These are phyloP conservation scores for Boechera divaricarpa DNA, from an alignment of 345 rosid genomes.

Conservation along the genomic window DNA sequence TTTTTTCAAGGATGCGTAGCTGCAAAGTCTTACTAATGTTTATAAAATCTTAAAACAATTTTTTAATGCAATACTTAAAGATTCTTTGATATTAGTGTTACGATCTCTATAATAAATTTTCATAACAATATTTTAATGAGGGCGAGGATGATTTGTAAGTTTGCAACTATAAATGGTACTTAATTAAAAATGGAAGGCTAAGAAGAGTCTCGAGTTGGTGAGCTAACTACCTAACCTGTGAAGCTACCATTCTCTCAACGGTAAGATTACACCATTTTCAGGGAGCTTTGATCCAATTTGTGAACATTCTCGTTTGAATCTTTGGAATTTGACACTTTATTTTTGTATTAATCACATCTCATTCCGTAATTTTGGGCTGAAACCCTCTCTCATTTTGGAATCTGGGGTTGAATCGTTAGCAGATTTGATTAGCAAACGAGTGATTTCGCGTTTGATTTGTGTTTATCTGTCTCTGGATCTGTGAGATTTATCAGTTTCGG, in stretches of 20 bases:
- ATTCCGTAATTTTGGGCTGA: not conserved
- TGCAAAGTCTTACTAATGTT: constrained; percentile 21
- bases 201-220: constrained; percentile 21
- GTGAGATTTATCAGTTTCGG: not conserved
- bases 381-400: not conserved
- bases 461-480: constrained; percentile 11
- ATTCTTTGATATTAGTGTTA: no score
- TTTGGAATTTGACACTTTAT: not conserved
- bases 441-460: not conserved
- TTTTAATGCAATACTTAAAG: no score
- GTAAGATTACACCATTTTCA: constrained; percentile 33
- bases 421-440: not conserved
- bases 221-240: constrained; percentile 33
- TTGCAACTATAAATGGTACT: constrained; percentile 21
- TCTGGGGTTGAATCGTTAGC: not conserved
- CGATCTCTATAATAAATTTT: no score
- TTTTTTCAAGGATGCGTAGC: constrained; percentile 4
- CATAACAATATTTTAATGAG: not conserved
- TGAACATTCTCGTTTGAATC: constrained; percentile 6
- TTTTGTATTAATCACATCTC: not conserved
- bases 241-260: constrained; percentile 30
- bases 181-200: not conserved
- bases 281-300: not conserved
- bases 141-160: not conserved
- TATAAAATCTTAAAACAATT: not conserved